Percentiles rank a stretch among this genome's conserved stretches.
Conservation (phyloP, 1,284 basidiomycete genomes). For the Austroboletus olivaceoglutinosus region DNA sequence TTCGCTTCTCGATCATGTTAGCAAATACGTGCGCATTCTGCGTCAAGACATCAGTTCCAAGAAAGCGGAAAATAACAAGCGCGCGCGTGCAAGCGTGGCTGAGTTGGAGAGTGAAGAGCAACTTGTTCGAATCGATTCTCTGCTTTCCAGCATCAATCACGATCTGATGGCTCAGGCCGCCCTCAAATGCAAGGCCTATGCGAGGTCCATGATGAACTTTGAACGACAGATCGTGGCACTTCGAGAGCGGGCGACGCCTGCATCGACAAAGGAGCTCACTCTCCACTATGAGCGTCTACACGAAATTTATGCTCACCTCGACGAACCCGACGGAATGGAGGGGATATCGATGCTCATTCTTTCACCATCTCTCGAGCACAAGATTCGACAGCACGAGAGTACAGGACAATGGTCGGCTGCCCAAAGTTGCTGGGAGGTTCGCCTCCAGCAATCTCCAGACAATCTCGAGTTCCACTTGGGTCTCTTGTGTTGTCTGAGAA, state of each 20-base stretch:
- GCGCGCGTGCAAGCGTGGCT: slow-evolving; percentile 39
- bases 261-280: slow-evolving; percentile 57
- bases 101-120: slow-evolving; percentile 51
- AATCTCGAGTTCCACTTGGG: slow-evolving; percentile 90
- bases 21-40: slow-evolving; percentile 80
- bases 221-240: slow-evolving; percentile 75
- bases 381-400: slow-evolving; percentile 97
- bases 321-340: slow-evolving; percentile 99
- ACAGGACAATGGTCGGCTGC: slow-evolving; percentile 98
- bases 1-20: slow-evolving; percentile 92
- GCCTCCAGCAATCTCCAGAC: slow-evolving; percentile 87
- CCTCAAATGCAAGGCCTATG: slow-evolving; percentile 91
- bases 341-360: slow-evolving; percentile 90
- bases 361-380: slow-evolving; percentile 90
- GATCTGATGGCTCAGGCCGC: slow-evolving; percentile 93
- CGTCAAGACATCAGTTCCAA: slow-evolving; percentile 56
- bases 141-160: slow-evolving; percentile 82
- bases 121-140: slow-evolving; percentile 69
- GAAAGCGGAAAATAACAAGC: slow-evolving; percentile 48
- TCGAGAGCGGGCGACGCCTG: slow-evolving; percentile 39
- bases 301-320: slow-evolving; percentile 93
- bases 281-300: slow-evolving; percentile 90
- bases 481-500: slow-evolving; percentile 86
- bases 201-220: slow-evolving; percentile 92
- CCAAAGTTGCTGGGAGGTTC: slow-evolving; percentile 99